A percentile compares a stretch with the other conserved stretches of the same genome.
phyloP scores from a whole-genome alignment of 768 basidiomycete species.

The Lentinus tigrinus region DNA sequence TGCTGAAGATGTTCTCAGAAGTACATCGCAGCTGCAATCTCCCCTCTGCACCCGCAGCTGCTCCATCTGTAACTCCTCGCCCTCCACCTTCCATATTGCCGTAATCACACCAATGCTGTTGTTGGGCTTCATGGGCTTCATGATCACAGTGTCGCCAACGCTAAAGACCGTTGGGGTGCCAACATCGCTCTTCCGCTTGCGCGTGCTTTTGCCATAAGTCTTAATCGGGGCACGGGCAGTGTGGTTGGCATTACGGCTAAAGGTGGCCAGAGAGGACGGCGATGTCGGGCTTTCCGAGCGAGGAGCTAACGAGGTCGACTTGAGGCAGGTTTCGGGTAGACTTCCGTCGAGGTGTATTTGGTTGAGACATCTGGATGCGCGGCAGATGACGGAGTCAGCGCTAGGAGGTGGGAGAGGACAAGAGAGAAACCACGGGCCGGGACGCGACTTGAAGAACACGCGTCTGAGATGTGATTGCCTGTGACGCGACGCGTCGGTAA shows the following conservation, averaged over 20 bases:
- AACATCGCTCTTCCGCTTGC: background rate
- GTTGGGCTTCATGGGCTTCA: slow-evolving; percentile 43
- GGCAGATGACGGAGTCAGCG: background rate
- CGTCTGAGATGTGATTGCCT: background rate
- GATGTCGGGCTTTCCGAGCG: slow-evolving; percentile 14
- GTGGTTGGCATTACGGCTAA: background rate
- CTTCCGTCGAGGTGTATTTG: slow-evolving; percentile 12
- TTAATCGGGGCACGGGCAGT: background rate
- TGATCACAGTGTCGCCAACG: slow-evolving; percentile 67
- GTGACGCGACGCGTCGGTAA: background rate
- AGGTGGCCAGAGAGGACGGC: slow-evolving; percentile 17
- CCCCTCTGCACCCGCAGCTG: slow-evolving; percentile 54
- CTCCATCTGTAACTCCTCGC: slow-evolving; percentile 30
- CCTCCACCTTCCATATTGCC: slow-evolving; percentile 62
- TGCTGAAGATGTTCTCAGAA: too few relatives aligned
- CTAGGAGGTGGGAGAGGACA: background rate
- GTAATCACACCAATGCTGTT: slow-evolving; percentile 70
- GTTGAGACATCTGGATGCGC: background rate
- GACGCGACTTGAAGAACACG: background rate
- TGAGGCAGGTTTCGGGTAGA: slow-evolving; percentile 14
- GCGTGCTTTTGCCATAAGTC: background rate
- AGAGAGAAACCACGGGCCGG: background rate
- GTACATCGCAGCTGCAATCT: too few relatives aligned
- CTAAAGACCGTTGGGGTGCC: slow-evolving; percentile 30
- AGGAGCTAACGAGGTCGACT: slow-evolving; percentile 13